Conservation (phyloP, 495 filamentous ascomycete species). For the Glarea lozoyensis region DNA sequence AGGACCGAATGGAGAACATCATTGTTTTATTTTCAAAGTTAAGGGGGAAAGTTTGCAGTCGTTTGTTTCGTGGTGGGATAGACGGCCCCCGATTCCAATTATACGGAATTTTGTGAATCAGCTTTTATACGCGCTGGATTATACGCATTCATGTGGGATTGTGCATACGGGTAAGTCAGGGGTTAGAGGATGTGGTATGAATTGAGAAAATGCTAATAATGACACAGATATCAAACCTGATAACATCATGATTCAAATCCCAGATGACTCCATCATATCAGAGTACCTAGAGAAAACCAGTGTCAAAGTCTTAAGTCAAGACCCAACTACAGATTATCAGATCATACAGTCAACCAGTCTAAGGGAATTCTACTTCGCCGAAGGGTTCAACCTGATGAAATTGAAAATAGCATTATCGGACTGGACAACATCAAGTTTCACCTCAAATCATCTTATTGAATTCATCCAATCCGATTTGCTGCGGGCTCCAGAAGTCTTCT, state of each 20-base stretch:
- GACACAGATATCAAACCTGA: constrained; percentile 4
- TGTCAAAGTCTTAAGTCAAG: neutral
- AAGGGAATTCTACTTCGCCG: constrained; percentile 2
- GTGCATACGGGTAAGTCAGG: constrained; percentile 15
- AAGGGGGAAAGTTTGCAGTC: constrained; percentile 22
- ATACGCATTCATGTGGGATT: constrained; percentile 15
- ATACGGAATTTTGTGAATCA: constrained; percentile 9
- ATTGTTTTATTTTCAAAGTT: constrained; percentile 27
- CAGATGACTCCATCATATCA: constrained; percentile 5
- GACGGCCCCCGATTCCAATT: constrained; percentile 1
- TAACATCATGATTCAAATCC: constrained; percentile 8
- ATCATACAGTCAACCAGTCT: neutral
- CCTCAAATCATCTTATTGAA: constrained; percentile 19
- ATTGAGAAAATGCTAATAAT: neutral
- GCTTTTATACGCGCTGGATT: constrained; percentile 16
- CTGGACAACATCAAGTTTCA: constrained; percentile 24
- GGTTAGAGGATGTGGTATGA: neutral
- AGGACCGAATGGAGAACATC: constrained; percentile 20
- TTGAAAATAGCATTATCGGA: constrained; percentile 20
- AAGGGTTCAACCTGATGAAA: neutral
- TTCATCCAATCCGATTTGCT: constrained; percentile 24
- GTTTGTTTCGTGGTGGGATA: neutral
- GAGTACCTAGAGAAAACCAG: constrained; percentile 6
- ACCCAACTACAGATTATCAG: neutral
- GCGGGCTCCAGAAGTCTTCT: constrained; percentile 24